Evolutionary conservation across 306 rosid genomes (phyloP).

Genomic region (Citrullus amarus): DNA sequence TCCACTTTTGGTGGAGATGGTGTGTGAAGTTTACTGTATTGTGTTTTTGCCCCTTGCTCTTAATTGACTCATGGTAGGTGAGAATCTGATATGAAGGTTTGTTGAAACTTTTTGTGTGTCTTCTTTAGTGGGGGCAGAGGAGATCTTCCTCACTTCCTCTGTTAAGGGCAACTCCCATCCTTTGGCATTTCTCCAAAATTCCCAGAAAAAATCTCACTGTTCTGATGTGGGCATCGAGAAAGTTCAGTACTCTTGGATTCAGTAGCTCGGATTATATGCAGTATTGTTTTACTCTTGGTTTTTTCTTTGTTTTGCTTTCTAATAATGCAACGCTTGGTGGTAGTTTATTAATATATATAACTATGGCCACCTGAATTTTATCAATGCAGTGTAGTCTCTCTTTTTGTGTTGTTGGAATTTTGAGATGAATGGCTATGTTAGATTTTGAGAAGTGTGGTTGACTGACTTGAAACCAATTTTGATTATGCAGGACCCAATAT

Average conservation of each 20-base stretch:
- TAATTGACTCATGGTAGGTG: background rate
- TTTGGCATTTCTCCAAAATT: slow-evolving; percentile 58
- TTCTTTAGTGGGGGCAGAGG: slow-evolving; percentile 21
- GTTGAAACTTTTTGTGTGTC: slow-evolving; percentile 3
- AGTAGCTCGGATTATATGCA: background rate
- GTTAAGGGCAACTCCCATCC: slow-evolving; percentile 90
- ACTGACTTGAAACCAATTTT: no score
- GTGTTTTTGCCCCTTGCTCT: background rate
- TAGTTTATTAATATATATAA: background rate
- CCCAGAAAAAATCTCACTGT: slow-evolving; percentile 16
- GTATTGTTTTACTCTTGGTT: background rate
- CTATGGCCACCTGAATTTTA: background rate
- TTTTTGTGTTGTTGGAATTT: background rate
- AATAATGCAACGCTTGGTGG: background rate
- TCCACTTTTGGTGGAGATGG: slow-evolving; percentile 2
- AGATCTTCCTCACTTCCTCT: slow-evolving; percentile 18
- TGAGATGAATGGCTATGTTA: background rate
- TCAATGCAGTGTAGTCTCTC: background rate
- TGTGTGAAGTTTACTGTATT: background rate
- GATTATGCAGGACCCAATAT: no score
- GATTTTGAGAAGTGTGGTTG: no score
- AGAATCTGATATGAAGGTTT: background rate
- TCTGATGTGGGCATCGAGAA: slow-evolving; percentile 14
- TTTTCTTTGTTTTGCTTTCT: slow-evolving; percentile 5
- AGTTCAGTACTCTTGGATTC: slow-evolving; percentile 10